These are phyloP conservation scores for Gonium pectorale DNA, from an alignment of 139 green algal species.

Conservation along the genomic window DNA sequence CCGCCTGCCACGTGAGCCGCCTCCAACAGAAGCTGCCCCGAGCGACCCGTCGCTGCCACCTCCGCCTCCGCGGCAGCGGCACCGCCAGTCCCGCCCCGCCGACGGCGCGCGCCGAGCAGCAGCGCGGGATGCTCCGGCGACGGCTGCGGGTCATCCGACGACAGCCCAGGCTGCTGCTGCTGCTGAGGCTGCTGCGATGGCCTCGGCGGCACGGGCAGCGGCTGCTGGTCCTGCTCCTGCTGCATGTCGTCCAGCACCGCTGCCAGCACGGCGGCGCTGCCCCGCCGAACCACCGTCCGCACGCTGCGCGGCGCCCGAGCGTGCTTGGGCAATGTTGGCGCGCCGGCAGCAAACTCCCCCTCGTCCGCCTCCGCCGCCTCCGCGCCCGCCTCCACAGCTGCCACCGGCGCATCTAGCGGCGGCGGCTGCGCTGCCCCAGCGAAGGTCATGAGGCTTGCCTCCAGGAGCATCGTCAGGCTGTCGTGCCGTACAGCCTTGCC, in stretches of 20 bases:
- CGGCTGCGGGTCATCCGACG: background rate
- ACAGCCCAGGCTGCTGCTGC: background rate
- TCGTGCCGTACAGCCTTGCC: conserved; percentile 25
- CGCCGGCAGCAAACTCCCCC: background rate
- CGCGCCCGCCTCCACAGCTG: background rate
- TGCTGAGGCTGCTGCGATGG: background rate
- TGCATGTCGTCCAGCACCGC: conserved; percentile 5
- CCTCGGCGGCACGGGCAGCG: background rate
- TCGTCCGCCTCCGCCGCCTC: background rate
- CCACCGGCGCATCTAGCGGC: too few species aligned
- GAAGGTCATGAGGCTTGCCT: conserved; percentile 31
- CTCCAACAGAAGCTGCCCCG: too few species aligned
- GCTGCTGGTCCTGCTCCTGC: background rate
- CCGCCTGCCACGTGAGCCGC: too few species aligned
- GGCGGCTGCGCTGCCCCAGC: background rate
- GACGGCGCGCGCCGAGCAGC: too few species aligned
- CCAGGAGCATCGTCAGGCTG: conserved; percentile 36
- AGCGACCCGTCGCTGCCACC: too few species aligned
- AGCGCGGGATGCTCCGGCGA: background rate
- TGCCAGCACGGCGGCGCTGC: background rate
- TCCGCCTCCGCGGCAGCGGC: too few species aligned
- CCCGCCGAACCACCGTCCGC: background rate
- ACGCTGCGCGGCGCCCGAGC: background rate
- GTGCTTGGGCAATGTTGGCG: conserved; percentile 2
- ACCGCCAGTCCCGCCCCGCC: too few species aligned